Evolutionary conservation across 441 rosid genomes (phyloP).

Genomic region (Theobroma grandiflorum): DNA sequence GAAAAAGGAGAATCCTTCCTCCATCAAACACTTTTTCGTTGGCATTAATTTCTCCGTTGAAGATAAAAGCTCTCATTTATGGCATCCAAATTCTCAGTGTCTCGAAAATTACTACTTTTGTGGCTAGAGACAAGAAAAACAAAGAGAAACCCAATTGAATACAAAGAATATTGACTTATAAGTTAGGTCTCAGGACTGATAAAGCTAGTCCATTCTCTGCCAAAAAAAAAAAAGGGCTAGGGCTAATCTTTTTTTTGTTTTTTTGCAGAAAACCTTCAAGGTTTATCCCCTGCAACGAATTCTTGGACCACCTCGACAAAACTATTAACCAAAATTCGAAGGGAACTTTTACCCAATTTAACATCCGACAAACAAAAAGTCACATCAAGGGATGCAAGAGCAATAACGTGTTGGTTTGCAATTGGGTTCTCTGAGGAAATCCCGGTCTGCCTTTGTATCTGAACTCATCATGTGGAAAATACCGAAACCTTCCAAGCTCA

Average conservation of each 20-base stretch:
- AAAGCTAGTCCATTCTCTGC: neutral
- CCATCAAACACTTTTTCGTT: neutral
- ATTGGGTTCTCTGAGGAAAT: neutral
- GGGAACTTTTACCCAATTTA: neutral
- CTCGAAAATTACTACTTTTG: too few relatives aligned
- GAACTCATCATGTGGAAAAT: neutral
- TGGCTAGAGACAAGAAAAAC: neutral
- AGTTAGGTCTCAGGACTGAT: neutral
- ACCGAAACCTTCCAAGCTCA: neutral
- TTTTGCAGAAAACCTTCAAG: neutral
- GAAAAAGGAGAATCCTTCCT: neutral
- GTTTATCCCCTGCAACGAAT: neutral
- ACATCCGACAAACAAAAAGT: neutral
- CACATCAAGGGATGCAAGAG: neutral
- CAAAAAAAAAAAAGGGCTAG: neutral
- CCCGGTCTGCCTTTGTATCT: neutral
- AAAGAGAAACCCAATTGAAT: neutral
- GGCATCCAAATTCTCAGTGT: neutral
- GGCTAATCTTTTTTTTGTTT: neutral
- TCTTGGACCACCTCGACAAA: neutral
- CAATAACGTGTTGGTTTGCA: neutral
- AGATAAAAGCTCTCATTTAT: neutral
- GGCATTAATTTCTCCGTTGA: neutral
- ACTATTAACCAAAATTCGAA: neutral
- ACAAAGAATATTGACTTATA: neutral